These are phyloP conservation scores for Aspergillus sp. DNA, from an alignment of 2,329 filamentous ascomycete genomes.

Conservation along the genomic window DNA sequence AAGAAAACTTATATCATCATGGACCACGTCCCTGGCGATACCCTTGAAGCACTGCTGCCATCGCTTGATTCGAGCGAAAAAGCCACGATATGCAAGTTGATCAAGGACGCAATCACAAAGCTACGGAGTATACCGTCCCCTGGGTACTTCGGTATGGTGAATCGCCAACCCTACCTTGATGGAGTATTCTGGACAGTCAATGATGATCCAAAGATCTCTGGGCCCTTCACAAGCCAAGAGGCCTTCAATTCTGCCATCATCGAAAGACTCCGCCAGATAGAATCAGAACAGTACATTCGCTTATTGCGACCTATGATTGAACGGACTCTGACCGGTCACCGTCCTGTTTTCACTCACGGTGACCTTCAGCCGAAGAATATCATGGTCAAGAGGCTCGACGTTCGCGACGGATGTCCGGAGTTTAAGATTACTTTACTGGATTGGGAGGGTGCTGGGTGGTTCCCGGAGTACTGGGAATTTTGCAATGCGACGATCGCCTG, in stretches of 20 bases:
- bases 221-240: conserved; percentile 13
- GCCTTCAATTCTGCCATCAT: conserved; percentile 15
- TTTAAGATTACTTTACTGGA: conserved; percentile 14
- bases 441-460: conserved; percentile 22
- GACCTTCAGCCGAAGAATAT: conserved; percentile 22
- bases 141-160: conserved; percentile 20
- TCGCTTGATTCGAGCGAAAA: conserved; percentile 12
- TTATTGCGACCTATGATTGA: conserved; percentile 21
- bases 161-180: conserved; percentile 18
- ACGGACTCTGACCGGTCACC: conserved; percentile 19
- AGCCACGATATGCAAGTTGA: conserved; percentile 9
- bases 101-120: conserved; percentile 13
- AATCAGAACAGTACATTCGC: conserved; percentile 16
- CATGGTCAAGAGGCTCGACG: conserved; percentile 15
- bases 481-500: conserved; percentile 21
- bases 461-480: conserved; percentile 23
- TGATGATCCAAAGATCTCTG: conserved; percentile 16
- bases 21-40: conserved; percentile 16
- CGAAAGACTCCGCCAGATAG: conserved; percentile 10
- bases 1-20: conserved; percentile 24
- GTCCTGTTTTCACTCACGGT: conserved; percentile 21
- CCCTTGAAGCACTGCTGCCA: neutral
- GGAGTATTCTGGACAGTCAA: conserved; percentile 20
- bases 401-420: neutral
- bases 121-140: conserved; percentile 18